Conservation (phyloP, 352 stramenopile species). For the Pythium rishiriense region DNA sequence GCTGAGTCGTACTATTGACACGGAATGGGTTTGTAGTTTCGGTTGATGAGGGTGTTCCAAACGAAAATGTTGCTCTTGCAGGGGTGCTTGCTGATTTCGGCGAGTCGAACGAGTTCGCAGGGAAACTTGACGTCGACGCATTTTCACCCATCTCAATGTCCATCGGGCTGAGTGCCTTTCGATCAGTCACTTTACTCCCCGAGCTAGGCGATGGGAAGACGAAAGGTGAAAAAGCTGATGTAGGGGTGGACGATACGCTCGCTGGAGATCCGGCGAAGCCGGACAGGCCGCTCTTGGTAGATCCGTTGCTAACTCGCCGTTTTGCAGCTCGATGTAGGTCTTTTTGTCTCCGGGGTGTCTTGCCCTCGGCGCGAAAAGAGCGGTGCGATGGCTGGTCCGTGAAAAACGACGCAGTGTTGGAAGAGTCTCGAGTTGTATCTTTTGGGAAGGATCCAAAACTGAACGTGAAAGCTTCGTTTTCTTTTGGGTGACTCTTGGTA, state of each 20-base stretch:
- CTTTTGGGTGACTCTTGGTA: not conserved
- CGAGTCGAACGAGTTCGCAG: slow-evolving; percentile 10
- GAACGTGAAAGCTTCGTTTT: not conserved
- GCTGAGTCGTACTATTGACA: not conserved
- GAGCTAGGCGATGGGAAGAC: not conserved
- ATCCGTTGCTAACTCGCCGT: slow-evolving; percentile 18
- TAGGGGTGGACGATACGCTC: slow-evolving; percentile 1
- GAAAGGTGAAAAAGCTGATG: slow-evolving; percentile 12
- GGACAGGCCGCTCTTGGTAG: not conserved
- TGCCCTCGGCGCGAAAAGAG: not conserved
- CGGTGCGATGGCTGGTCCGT: not conserved
- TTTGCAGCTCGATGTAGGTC: slow-evolving; percentile 32
- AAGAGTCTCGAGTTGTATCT: not conserved
- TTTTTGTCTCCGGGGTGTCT: slow-evolving; percentile 26
- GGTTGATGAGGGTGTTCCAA: not conserved
- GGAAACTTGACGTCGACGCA: not conserved
- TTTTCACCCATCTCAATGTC: slow-evolving; percentile 30
- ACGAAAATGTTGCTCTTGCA: not conserved
- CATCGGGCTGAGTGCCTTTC: slow-evolving; percentile 24
- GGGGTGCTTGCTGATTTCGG: not conserved
- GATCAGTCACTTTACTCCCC: not conserved
- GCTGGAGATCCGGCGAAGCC: slow-evolving; percentile 11
- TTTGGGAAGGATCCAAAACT: slow-evolving; percentile 9
- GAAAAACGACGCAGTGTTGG: not conserved
- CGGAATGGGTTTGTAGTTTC: not conserved